These are phyloP conservation scores for Kazachstania bromeliacearum DNA, from an alignment of 805 yeast species.

Conservation along the genomic window DNA sequence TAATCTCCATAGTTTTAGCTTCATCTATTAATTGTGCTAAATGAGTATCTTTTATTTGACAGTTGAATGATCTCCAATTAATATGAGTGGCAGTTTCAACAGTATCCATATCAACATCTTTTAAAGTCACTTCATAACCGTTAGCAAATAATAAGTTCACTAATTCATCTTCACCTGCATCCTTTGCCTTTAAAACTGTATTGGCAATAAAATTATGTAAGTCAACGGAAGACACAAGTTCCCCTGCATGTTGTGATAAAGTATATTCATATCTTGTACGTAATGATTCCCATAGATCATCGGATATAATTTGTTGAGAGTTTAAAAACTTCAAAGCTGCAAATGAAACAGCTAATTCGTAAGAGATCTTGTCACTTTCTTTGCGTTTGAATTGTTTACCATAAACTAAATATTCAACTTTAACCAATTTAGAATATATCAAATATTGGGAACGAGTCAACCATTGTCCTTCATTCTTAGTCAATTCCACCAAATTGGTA, in stretches of 20 bases:
- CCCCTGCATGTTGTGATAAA: slow-evolving; percentile 22
- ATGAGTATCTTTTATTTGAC: slow-evolving; percentile 59
- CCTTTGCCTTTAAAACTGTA: slow-evolving; percentile 9
- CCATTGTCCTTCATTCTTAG: slow-evolving; percentile 33
- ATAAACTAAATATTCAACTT: slow-evolving; percentile 33
- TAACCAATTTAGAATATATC: slow-evolving; percentile 39
- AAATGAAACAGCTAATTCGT: slow-evolving; percentile 17
- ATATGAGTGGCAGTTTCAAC: slow-evolving; percentile 37
- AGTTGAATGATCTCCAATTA: slow-evolving; percentile 52
- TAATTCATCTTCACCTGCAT: slow-evolving; percentile 25
- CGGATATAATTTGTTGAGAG: slow-evolving; percentile 10
- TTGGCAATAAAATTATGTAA: slow-evolving; percentile 16
- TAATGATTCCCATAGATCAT: slow-evolving; percentile 14
- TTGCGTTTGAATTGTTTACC: slow-evolving; percentile 22
- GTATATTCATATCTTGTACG: slow-evolving; percentile 23
- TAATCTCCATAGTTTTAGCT: slow-evolving; percentile 28
- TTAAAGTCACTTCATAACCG: slow-evolving; percentile 15
- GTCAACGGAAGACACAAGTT: slow-evolving; percentile 16
- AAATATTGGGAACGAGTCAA: slow-evolving; percentile 30
- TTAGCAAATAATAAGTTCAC: slow-evolving; percentile 31
- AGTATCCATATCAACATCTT: slow-evolving; percentile 7
- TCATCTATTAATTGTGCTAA: slow-evolving; percentile 51
- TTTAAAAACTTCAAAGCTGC: slow-evolving; percentile 19
- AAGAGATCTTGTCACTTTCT: slow-evolving; percentile 15
- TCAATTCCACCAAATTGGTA: slow-evolving; percentile 35